Base-by-base conservation (phyloP, 2,329 filamentous ascomycete species). In the Fonsecaea erecta region DNA sequence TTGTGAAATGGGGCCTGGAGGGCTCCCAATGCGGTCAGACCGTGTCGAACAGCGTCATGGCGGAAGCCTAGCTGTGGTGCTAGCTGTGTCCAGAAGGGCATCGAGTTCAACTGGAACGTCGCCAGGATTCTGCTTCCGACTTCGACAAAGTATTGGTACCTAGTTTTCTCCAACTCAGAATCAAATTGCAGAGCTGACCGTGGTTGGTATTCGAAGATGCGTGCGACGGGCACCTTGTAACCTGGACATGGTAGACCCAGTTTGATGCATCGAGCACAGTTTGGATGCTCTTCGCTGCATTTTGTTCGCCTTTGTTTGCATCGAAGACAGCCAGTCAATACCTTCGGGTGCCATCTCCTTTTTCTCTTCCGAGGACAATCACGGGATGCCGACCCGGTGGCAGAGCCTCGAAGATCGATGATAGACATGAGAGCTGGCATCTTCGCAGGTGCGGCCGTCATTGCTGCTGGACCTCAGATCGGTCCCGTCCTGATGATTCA, bases 231-330 rank as follows among this genome's bases (percentile, higher is more conserved):
- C 28, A 60, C 21, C 35, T 52, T 61, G 65, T 74, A 74, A 35
- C 73, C 73, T 51, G 73, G 71, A 61, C 72, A 74, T 46, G 64
- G 62, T 37, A 73, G 67, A 18, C 72, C 71, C 9, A 72, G 70
- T 48, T 71, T 71, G 18, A 65, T 66, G 60, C 74, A 74, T 56
- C 68, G 64, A 21, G 40, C 26, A 63, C 73, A 75, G 16, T 43
- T 53, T 9, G 74, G 74, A 7, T 68, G 71, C 21, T 67, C 67
- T 51, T 75, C 74, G 48, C 70, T 73, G 55, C 74, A 75, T 66
- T 74, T 58, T 24, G 74, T 60, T 16, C 55, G 48, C 21, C 68
- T 37, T 34, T 51, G 16, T 46, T 70, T 70, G 61, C 66, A 70
- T 40, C 37, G 63, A 11, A 58, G 30, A 46, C 68, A 70, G 30